These are phyloP conservation scores for Colletotrichum tropicale DNA, from an alignment of 2,329 filamentous ascomycete species.

Conservation along the genomic window DNA sequence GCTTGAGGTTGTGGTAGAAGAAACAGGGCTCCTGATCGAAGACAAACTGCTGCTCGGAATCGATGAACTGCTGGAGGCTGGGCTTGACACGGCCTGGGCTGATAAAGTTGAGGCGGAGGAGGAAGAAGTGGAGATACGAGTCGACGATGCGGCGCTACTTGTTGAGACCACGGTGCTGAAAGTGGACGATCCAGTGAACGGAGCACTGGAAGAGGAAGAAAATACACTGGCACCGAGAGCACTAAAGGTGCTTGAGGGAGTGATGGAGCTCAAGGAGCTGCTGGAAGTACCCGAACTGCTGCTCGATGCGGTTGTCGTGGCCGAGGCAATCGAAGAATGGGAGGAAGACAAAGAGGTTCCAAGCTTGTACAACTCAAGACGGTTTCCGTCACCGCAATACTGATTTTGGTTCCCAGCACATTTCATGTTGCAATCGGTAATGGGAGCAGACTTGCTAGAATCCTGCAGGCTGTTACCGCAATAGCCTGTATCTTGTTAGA, in stretches of 20 bases:
- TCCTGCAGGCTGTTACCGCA: constrained; percentile 40
- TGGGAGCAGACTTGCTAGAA: constrained; percentile 33
- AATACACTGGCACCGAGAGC: not conserved
- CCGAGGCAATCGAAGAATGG: not conserved
- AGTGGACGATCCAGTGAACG: constrained; percentile 17
- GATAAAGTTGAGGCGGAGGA: not conserved
- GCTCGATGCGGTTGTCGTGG: not conserved
- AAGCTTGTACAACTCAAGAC: constrained; percentile 40
- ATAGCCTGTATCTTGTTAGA: constrained; percentile 29
- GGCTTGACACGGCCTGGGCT: not conserved
- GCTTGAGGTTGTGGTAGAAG: constrained; percentile 11
- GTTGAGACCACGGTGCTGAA: not conserved
- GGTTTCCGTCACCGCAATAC: constrained; percentile 42
- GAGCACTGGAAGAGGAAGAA: not conserved
- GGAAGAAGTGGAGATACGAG: not conserved
- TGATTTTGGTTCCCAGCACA: constrained; percentile 39
- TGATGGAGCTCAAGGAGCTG: not conserved
- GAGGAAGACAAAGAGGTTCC: constrained; percentile 8
- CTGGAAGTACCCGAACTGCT: not conserved
- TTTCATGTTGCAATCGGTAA: constrained; percentile 40
- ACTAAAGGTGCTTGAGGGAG: not conserved
- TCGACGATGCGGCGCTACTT: not conserved
- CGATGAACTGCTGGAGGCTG: not conserved
- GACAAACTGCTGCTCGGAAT: not conserved
- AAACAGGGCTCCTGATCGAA: not conserved